Evolutionary conservation across 2,329 filamentous ascomycete species (phyloP).

Genomic region (Aureobasidium sp.): DNA sequence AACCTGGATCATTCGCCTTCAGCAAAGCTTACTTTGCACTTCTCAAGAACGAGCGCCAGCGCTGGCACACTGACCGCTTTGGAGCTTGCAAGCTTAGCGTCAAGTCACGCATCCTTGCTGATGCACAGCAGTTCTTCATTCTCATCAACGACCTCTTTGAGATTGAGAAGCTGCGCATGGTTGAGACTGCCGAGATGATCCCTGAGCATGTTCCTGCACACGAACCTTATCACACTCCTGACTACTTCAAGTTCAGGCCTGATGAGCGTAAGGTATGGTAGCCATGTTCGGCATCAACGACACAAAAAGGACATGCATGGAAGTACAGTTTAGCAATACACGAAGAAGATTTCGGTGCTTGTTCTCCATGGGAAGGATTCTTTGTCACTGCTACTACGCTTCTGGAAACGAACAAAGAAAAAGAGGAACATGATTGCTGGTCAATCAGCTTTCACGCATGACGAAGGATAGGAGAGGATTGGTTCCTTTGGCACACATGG

Average conservation of each 20-base stretch:
- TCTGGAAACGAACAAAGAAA: neutral
- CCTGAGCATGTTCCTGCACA: neutral
- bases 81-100: neutral
- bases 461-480: neutral
- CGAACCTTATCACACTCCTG: neutral
- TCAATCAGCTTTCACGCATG: neutral
- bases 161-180: conserved; percentile 2
- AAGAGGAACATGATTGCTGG: neutral
- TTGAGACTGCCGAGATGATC: neutral
- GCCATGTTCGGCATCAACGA: neutral
- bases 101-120: neutral
- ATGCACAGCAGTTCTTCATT: conserved; percentile 9
- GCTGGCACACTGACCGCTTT: conserved; percentile 13
- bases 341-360: neutral
- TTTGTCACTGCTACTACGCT: neutral
- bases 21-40: conserved; percentile 2
- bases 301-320: neutral
- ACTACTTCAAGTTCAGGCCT: conserved; percentile 7
- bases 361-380: neutral
- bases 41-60: conserved; percentile 6
- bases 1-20: neutral
- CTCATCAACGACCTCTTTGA: conserved; percentile 5
- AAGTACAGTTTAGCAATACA: neutral
- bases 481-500: neutral
- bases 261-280: conserved; percentile 2